phyloP scores from a whole-genome alignment of 164 flowering plant species.

The Vitis rupestris region DNA sequence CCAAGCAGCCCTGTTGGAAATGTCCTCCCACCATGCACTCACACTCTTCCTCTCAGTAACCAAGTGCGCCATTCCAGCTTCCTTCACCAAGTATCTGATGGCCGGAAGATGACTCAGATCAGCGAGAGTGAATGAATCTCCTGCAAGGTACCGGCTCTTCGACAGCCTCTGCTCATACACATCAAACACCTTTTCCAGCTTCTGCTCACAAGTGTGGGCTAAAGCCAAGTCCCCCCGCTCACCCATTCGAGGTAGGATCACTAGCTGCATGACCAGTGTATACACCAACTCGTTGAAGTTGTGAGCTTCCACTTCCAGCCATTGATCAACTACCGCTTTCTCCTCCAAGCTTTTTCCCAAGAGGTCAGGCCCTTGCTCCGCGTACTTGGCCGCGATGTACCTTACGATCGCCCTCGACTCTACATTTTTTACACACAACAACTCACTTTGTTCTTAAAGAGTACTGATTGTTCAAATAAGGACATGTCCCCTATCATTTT shows the following conservation, averaged over 20 bases:
- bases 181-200: constrained; percentile 60
- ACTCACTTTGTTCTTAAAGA: no score
- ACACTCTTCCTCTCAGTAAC: constrained; percentile 48
- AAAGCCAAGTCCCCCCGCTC: constrained; percentile 33
- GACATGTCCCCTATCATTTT: no score
- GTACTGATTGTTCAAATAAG: no score
- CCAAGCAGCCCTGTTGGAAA: constrained; percentile 70
- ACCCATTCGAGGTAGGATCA: constrained; percentile 55
- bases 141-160: constrained; percentile 52
- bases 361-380: constrained; percentile 41
- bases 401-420: constrained; percentile 83
- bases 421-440: constrained; percentile 4
- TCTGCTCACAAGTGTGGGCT: constrained; percentile 32
- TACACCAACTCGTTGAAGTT: constrained; percentile 52
- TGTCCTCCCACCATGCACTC: constrained; percentile 68
- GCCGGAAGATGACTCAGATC: constrained; percentile 65
- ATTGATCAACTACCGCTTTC: constrained; percentile 69
- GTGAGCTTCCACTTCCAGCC: constrained; percentile 84
- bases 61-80: constrained; percentile 40
- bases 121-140: constrained; percentile 54
- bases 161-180: constrained; percentile 55
- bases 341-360: constrained; percentile 58
- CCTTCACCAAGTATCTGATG: constrained; percentile 37
- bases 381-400: constrained; percentile 64
- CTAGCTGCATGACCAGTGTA: constrained; percentile 43